These are phyloP conservation scores for Cyclostephanos tholiformis DNA, from an alignment of 108 stramenopile species.

Conservation along the genomic window DNA sequence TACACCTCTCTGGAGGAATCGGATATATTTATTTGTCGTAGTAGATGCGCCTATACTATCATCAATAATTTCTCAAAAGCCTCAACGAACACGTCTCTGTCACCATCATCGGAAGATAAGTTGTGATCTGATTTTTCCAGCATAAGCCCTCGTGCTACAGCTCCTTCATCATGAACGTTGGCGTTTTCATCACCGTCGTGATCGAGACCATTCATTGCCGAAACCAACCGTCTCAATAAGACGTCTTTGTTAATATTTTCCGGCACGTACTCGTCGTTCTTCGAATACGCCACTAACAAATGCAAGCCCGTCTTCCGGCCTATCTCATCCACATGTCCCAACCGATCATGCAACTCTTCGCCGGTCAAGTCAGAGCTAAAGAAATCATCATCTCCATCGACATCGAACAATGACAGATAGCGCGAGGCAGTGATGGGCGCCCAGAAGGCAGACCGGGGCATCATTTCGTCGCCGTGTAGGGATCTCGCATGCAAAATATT, in stretches of 20 bases:
- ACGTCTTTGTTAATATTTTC: constrained; percentile 50
- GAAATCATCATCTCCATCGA: constrained; percentile 89
- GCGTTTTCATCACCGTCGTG: constrained; percentile 15
- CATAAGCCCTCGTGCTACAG: constrained; percentile 54
- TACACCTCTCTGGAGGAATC: too few relatives aligned
- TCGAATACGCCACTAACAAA: constrained; percentile 81
- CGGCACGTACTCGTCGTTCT: constrained; percentile 90
- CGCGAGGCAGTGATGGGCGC: constrained; percentile 93
- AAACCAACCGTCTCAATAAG: constrained; percentile 68
- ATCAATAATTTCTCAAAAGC: constrained; percentile 53
- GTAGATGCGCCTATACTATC: not conserved
- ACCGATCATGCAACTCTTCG: constrained; percentile 66
- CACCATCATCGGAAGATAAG: constrained; percentile 59
- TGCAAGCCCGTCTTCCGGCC: constrained; percentile 37
- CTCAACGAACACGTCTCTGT: constrained; percentile 62
- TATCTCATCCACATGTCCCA: constrained; percentile 64
- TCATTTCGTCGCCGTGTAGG: constrained; percentile 80
- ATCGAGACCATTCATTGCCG: constrained; percentile 67
- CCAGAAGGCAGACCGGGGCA: constrained; percentile 88
- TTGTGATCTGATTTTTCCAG: constrained; percentile 78
- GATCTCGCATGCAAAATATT: constrained; percentile 59
- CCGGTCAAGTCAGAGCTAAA: constrained; percentile 90
- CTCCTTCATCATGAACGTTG: not conserved
- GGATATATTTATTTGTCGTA: too few relatives aligned
- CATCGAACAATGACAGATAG: constrained; percentile 75